Evolutionary conservation across 305 asterid genomes (phyloP).

Genomic region (Fraxinus ornus): DNA sequence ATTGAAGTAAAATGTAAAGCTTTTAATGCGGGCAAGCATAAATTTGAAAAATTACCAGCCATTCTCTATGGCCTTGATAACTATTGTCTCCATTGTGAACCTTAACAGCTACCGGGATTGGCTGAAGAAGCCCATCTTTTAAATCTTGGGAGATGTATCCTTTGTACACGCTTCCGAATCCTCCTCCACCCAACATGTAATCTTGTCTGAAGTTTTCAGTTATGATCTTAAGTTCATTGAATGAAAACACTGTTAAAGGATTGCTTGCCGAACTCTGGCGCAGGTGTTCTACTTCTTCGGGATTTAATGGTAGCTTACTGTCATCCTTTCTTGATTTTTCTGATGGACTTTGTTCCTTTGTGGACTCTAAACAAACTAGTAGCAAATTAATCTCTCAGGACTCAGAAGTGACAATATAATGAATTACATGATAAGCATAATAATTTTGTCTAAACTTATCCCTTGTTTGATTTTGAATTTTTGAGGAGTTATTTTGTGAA

Average conservation of each 20-base stretch:
- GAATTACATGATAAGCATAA: neutral
- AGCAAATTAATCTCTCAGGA: neutral
- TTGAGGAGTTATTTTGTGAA: neutral
- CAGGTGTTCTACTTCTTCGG: slow-evolving; percentile 81
- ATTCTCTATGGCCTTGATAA: slow-evolving; percentile 90
- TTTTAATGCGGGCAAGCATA: neutral
- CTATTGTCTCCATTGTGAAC: slow-evolving; percentile 94
- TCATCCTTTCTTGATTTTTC: slow-evolving; percentile 39
- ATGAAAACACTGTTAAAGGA: slow-evolving; percentile 71
- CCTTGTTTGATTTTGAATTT: neutral
- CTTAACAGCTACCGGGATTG: slow-evolving; percentile 76
- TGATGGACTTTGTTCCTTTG: slow-evolving; percentile 44
- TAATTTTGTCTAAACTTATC: neutral
- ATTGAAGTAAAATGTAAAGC: neutral
- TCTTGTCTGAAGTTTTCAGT: slow-evolving; percentile 87
- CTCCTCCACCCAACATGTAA: slow-evolving; percentile 92
- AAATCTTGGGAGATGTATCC: slow-evolving; percentile 56
- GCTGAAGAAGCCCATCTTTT: slow-evolving; percentile 35
- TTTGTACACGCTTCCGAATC: slow-evolving; percentile 89
- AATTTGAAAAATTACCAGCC: slow-evolving; percentile 64
- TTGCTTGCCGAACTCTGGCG: slow-evolving; percentile 60
- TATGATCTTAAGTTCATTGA: slow-evolving; percentile 57
- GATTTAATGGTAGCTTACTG: slow-evolving; percentile 63
- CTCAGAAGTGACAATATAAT: neutral
- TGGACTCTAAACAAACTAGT: slow-evolving; percentile 39